Conservation (phyloP, 176 grass and related monocot genomes). For the Aegilops tauschii region DNA sequence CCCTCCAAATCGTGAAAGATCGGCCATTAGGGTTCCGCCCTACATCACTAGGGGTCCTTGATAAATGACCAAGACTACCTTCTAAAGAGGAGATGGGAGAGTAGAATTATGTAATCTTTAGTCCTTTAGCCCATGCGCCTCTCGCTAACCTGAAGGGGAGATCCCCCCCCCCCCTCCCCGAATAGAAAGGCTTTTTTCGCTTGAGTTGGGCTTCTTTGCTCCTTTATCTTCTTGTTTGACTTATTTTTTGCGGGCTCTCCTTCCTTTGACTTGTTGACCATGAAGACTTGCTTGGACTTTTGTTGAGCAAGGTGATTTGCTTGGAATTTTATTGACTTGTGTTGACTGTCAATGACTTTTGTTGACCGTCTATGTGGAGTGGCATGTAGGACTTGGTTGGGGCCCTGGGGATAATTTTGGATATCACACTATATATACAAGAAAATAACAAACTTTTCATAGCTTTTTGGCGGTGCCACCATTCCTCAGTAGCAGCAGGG, state of each 20-base stretch:
- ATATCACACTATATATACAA: background rate
- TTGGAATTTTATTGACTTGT: background rate
- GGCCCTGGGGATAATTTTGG: no score
- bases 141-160: no score
- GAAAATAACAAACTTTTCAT: background rate
- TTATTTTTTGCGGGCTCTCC: background rate
- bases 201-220: background rate
- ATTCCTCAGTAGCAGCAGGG: background rate
- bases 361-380: background rate
- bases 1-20: no score
- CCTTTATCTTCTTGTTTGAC: background rate
- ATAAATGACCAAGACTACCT: background rate
- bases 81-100: background rate
- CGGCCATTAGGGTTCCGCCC: no score
- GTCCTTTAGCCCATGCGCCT: background rate
- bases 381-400: background rate
- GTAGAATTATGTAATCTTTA: background rate
- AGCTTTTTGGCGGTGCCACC: background rate
- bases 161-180: no score
- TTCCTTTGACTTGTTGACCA: background rate
- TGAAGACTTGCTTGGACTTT: background rate
- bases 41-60: background rate
- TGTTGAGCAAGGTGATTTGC: background rate
- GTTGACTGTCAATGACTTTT: background rate
- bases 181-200: no score